phyloP scores from a whole-genome alignment of 2,329 filamentous ascomycete species.

The Mycocentrospora acerina region DNA sequence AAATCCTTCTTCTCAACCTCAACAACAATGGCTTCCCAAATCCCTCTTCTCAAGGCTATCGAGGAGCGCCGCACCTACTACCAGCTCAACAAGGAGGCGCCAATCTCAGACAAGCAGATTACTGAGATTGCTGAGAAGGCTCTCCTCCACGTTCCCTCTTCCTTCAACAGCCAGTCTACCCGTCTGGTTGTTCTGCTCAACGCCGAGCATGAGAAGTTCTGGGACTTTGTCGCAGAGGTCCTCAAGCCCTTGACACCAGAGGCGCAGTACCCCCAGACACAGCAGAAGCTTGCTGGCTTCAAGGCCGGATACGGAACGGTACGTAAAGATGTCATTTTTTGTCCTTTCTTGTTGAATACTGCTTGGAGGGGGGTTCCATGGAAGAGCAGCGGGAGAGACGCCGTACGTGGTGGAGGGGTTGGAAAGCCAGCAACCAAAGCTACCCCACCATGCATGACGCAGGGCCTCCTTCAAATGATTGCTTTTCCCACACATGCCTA shows the following conservation, averaged over 20 bases:
- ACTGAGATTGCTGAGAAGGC: constrained; percentile 62
- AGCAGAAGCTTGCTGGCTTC: constrained; percentile 59
- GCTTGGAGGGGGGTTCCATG: neutral
- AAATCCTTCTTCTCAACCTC: constrained; percentile 21
- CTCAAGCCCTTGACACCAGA: constrained; percentile 69
- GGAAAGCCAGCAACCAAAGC: neutral
- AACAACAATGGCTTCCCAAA: constrained; percentile 41
- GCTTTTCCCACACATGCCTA: no score
- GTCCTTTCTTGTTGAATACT: neutral
- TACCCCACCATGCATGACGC: constrained; percentile 19
- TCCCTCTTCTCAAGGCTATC: constrained; percentile 63
- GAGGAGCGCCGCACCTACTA: constrained; percentile 71
- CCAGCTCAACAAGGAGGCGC: constrained; percentile 63
- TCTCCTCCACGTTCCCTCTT: constrained; percentile 70
- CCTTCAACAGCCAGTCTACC: constrained; percentile 88
- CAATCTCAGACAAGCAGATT: constrained; percentile 61
- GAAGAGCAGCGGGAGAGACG: no score
- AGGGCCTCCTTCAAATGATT: no score
- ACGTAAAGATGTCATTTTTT: constrained; percentile 38
- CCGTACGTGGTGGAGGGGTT: no score
- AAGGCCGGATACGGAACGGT: constrained; percentile 74
- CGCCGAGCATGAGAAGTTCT: constrained; percentile 83
- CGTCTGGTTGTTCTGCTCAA: constrained; percentile 77
- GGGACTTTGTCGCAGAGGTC: constrained; percentile 69
- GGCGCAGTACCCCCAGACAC: constrained; percentile 61